Percentiles rank a stretch among this genome's conserved stretches.
phyloP scores from a whole-genome alignment of 495 filamentous ascomycete genomes.

The Xylaria scruposa region DNA sequence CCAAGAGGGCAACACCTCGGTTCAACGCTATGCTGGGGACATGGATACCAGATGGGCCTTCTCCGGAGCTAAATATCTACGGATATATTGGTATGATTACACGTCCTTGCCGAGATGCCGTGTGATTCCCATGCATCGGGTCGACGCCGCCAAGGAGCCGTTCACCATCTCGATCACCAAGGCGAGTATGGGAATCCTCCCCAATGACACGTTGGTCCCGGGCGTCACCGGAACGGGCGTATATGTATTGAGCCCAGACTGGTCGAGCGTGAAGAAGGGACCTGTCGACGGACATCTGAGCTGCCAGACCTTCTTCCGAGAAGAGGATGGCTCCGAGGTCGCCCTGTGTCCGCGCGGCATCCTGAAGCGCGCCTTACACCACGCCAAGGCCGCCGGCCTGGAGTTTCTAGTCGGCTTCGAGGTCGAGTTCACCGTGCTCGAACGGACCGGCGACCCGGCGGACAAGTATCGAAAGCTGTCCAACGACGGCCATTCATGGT shows the following conservation, averaged over 20 bases:
- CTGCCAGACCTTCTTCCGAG: conserved; percentile 66
- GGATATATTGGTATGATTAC: conserved; percentile 82
- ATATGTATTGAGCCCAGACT: conserved; percentile 66
- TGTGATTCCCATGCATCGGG: conserved; percentile 71
- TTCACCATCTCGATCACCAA: conserved; percentile 60
- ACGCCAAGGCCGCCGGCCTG: conserved; percentile 49
- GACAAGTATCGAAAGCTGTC: conserved; percentile 40
- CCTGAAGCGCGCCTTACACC: conserved; percentile 59
- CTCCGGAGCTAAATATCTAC: conserved; percentile 59
- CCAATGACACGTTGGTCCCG: conserved; percentile 57
- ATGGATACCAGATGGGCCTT: not conserved
- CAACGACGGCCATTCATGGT: conserved; percentile 68
- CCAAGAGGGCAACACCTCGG: not conserved
- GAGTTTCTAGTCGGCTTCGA: conserved; percentile 77
- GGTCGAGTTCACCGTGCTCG: conserved; percentile 79
- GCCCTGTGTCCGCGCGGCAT: conserved; percentile 65
- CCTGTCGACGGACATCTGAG: conserved; percentile 61
- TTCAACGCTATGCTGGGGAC: not conserved
- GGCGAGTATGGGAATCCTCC: conserved; percentile 64
- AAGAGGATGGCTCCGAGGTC: conserved; percentile 52
- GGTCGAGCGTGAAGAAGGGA: conserved; percentile 63
- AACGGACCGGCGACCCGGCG: conserved; percentile 40
- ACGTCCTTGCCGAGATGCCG: conserved; percentile 72
- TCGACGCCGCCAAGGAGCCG: conserved; percentile 59
- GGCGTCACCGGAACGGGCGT: conserved; percentile 60